Base-by-base conservation (phyloP, 352 stramenopile species). In the Phytophthora sojae region DNA sequence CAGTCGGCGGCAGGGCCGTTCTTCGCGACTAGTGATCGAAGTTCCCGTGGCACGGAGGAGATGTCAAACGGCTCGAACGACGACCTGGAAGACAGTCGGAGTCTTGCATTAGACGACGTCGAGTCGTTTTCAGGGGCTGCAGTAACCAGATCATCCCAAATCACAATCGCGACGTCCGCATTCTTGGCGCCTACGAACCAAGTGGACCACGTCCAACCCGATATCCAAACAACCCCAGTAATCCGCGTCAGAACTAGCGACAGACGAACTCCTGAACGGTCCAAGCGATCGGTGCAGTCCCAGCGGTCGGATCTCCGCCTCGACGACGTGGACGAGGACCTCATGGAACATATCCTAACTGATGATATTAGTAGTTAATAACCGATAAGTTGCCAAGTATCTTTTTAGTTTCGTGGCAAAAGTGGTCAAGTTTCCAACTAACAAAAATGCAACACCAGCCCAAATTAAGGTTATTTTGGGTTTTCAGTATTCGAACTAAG, bases 291-390 rank as follows among this genome's bases (percentile, higher is more conserved):
- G 7, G 17, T 61, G 15, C 42, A 17, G 7, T 69, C 58, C 9
- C 62, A 63, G 19, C 45, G 37, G 7, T 78, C 66, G 0, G 71
- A 75, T 53, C 80, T 93, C 14, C 70, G 63, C 30, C 81, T 91
- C 50, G 83, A 89, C 60, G 81, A 93, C 53, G 65, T 73, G 25
- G 85, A 93, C 51, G 85, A 93, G 69, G 78, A 80, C 30, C 81
- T 91, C 62, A 91, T 90, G 85, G 72, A 87, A 61, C 66, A 86
- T 61, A 93, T 91, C 2, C 63, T 91, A 51, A 78, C 70, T 17
- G 56, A 77, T 25, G 47, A 51, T 56, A 26, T 35, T 35, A 35
- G 51, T 57, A 39, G 59, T 55, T 52, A 37, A 61, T 61, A 61
- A 42, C 52, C 12, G 17, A 7, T 29, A 56, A 53, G 57, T 32